A percentile compares a stretch with the other conserved stretches of the same genome.
Evolutionary conservation across 2,329 filamentous ascomycete genomes (phyloP).

Genomic region (Nemania diffusa): DNA sequence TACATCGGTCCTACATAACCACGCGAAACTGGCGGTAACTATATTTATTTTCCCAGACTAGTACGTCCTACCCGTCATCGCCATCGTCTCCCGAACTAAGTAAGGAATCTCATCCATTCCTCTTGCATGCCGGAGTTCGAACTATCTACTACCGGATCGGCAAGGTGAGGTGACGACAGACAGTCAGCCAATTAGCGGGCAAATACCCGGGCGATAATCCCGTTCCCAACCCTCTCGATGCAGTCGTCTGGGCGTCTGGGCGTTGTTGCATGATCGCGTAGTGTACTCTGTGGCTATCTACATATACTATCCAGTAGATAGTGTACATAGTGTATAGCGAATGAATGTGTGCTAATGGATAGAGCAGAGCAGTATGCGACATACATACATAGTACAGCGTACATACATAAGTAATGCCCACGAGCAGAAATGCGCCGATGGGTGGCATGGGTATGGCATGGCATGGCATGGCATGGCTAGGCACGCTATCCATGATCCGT

Average conservation of each 20-base stretch:
- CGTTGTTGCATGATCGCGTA: not conserved
- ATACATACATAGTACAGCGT: not conserved
- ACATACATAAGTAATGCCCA: not conserved
- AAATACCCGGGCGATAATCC: slow-evolving; percentile 19
- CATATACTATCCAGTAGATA: no score
- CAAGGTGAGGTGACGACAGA: slow-evolving; percentile 15
- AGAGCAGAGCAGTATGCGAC: not conserved
- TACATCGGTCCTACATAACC: slow-evolving; percentile 26
- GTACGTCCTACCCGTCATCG: not conserved
- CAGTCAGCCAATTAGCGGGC: slow-evolving; percentile 16
- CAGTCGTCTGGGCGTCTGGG: not conserved
- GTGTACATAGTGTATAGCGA: not conserved
- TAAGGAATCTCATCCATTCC: not conserved
- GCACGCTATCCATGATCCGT: not conserved
- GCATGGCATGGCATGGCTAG: not conserved
- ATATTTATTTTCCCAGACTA: slow-evolving; percentile 4
- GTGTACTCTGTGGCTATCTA: not conserved
- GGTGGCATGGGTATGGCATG: not conserved
- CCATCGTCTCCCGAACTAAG: not conserved
- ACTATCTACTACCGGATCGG: slow-evolving; percentile 24
- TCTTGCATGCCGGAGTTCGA: not conserved
- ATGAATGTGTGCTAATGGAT: not conserved
- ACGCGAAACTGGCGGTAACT: slow-evolving; percentile 26
- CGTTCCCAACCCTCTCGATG: not conserved
- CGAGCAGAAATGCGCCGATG: not conserved